Conservation (phyloP, 306 rosid genomes). For the Pueraria montana region DNA sequence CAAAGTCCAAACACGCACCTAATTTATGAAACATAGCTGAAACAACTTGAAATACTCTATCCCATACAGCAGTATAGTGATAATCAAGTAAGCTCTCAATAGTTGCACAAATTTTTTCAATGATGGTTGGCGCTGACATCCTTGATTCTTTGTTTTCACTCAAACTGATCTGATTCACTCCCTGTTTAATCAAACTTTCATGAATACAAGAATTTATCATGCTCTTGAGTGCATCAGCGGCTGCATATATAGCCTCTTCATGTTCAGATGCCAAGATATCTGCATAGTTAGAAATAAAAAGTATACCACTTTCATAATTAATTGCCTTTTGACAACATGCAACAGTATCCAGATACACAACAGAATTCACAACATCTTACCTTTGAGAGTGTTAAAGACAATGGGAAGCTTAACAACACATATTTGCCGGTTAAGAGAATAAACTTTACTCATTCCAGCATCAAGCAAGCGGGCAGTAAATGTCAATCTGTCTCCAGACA, state of each 20-base stretch:
- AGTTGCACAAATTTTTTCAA: conserved; percentile 81
- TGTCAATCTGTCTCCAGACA: conserved; percentile 80
- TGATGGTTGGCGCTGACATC: conserved; percentile 77
- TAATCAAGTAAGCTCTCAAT: conserved; percentile 83
- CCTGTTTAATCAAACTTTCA: conserved; percentile 78
- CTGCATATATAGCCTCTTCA: conserved; percentile 82
- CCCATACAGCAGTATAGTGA: conserved; percentile 74
- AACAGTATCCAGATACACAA: conserved; percentile 8
- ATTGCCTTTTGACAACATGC: conserved; percentile 20
- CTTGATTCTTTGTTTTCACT: conserved; percentile 57
- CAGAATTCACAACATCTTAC: conserved; percentile 47
- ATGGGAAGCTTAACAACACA: conserved; percentile 80
- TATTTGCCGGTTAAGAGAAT: conserved; percentile 66
- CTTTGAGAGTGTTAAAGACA: conserved; percentile 78
- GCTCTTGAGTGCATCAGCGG: conserved; percentile 70
- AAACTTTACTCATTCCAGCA: conserved; percentile 77
- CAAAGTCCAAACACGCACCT: conserved; percentile 30
- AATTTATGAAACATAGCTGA: conserved; percentile 80
- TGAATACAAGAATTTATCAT: conserved; percentile 76
- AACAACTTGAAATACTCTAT: conserved; percentile 77
- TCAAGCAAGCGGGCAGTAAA: conserved; percentile 80
- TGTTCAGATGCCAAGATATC: conserved; percentile 89
- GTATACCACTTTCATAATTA: conserved; percentile 1
- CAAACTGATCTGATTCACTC: conserved; percentile 70
- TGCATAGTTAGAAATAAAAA: conserved; percentile 52